Evolutionary conservation across 1,284 basidiomycete species (phyloP).

Genomic region (Porphyrellus sp.): DNA sequence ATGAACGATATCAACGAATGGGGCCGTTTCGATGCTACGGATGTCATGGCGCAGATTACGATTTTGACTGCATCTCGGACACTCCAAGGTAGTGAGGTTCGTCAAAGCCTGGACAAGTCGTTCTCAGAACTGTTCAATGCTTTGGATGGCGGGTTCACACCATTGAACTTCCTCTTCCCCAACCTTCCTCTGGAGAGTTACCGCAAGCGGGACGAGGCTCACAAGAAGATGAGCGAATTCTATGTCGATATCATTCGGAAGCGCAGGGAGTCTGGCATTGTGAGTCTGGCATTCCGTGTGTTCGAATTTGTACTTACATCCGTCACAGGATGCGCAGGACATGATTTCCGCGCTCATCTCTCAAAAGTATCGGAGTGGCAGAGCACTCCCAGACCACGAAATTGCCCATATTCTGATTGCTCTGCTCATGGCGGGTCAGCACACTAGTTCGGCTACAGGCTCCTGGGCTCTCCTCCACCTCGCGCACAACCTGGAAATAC

Average conservation of each 20-base stretch:
- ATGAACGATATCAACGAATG: conserved; percentile 63
- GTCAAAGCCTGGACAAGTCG: conserved; percentile 73
- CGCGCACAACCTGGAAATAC: conserved; percentile 75
- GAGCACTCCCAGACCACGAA: conserved; percentile 79
- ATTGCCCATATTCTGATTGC: conserved; percentile 98
- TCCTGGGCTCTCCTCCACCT: conserved; percentile 93
- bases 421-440: conserved; percentile 96
- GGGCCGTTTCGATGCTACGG: conserved; percentile 72
- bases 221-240: conserved; percentile 92
- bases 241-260: conserved; percentile 87
- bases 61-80: conserved; percentile 93
- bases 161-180: conserved; percentile 93
- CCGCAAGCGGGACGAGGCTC: conserved; percentile 82
- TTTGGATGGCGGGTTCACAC: conserved; percentile 90
- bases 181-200: conserved; percentile 91
- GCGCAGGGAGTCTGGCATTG: conserved; percentile 56
- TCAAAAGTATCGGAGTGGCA: conserved; percentile 86
- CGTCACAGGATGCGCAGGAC: conserved; percentile 71
- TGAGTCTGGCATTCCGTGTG: conserved; percentile 18
- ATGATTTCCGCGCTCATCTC: conserved; percentile 90
- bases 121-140: conserved; percentile 89
- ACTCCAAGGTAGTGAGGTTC: conserved; percentile 90
- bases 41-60: conserved; percentile 86
- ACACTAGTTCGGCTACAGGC: conserved; percentile 90
- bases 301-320: conserved; percentile 3